These are phyloP conservation scores for Cynara cardunculus DNA, from an alignment of 129 eudicot genomes.

Conservation along the genomic window DNA sequence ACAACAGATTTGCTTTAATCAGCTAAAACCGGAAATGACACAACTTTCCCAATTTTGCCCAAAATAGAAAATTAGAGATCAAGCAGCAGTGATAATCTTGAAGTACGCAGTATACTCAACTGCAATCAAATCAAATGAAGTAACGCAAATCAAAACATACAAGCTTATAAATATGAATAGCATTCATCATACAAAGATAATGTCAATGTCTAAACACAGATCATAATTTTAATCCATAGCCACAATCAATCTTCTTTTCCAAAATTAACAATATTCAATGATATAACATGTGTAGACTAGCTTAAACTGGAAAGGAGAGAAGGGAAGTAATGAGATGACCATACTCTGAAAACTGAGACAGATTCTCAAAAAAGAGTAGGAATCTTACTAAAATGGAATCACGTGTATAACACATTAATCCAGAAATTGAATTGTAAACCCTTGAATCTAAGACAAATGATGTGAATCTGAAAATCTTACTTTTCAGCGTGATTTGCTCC, in stretches of 20 bases:
- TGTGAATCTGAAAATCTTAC: constrained; percentile 17
- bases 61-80: neutral
- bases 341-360: neutral
- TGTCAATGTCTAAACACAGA: neutral
- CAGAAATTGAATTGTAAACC: neutral
- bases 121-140: neutral
- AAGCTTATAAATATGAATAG: neutral
- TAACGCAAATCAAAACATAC: neutral
- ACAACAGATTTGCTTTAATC: neutral
- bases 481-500: constrained; percentile 17
- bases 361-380: neutral
- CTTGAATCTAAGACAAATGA: neutral
- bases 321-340: neutral
- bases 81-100: neutral
- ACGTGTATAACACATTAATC: constrained; percentile 5
- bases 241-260: constrained; percentile 6
- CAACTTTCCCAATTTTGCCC: neutral
- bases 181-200: neutral
- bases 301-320: neutral
- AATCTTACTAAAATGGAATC: neutral
- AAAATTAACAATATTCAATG: neutral
- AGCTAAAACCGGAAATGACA: neutral
- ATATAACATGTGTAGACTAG: neutral
- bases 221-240: neutral
- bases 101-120: neutral